These are phyloP conservation scores for Ulvella scutata DNA, from an alignment of 139 green algal species.

Conservation along the genomic window DNA sequence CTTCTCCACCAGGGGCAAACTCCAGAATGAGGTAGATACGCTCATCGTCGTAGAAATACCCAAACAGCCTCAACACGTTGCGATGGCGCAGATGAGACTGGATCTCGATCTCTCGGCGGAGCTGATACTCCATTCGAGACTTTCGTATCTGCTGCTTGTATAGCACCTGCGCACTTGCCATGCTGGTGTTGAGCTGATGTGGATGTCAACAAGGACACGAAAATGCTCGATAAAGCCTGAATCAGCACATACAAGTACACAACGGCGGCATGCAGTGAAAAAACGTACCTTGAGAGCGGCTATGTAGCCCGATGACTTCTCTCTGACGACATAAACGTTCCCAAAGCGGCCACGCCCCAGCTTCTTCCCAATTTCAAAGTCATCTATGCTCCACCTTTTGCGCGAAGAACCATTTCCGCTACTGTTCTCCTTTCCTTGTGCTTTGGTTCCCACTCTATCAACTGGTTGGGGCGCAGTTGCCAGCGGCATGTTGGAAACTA, in stretches of 20 bases:
- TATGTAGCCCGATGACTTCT: constrained; percentile 43
- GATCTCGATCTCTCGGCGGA: constrained; percentile 55
- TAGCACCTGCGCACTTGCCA: constrained; percentile 17
- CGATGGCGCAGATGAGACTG: constrained; percentile 47
- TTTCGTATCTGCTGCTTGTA: constrained; percentile 43
- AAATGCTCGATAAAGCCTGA: neutral
- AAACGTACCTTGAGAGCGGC: constrained; percentile 37
- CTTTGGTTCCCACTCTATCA: neutral
- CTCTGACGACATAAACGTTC: constrained; percentile 49
- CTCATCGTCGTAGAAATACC: constrained; percentile 50
- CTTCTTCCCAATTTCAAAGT: constrained; percentile 52
- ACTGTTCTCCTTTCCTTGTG: neutral
- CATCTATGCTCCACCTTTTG: constrained; percentile 16
- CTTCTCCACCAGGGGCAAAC: constrained; percentile 6
- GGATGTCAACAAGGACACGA: too few species aligned
- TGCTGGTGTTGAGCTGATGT: neutral
- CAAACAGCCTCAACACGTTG: constrained; percentile 49
- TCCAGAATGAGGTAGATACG: constrained; percentile 13
- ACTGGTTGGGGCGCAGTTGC: neutral
- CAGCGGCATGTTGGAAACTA: too few species aligned
- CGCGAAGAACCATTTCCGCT: neutral
- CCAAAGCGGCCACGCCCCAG: constrained; percentile 49
- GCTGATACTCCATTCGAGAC: constrained; percentile 45
- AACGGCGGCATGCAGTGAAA: neutral
- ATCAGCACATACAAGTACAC: neutral